phyloP scores from a whole-genome alignment of 1,284 basidiomycete genomes.

The Omphalotus olearius region DNA sequence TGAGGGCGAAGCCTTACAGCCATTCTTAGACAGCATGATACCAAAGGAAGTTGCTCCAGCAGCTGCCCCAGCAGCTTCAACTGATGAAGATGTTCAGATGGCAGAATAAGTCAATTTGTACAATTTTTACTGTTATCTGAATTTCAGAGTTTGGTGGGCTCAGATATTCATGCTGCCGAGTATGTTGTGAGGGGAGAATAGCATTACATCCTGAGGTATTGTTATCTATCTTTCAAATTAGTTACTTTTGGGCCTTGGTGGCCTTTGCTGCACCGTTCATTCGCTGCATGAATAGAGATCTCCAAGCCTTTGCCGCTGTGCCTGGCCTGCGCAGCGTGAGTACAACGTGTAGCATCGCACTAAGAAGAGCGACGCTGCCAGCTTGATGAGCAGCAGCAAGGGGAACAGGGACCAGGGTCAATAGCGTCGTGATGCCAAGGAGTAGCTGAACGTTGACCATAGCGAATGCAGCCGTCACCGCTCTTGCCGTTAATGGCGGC shows the following conservation, averaged over 20 bases:
- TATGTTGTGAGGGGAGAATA: no score
- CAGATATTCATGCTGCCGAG: no score
- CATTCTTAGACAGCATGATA: constrained; percentile 70
- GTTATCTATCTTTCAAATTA: neutral
- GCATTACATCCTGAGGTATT: neutral
- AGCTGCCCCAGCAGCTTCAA: constrained; percentile 31
- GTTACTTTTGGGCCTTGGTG: neutral
- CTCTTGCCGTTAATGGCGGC: constrained; percentile 62
- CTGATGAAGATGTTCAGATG: constrained; percentile 81
- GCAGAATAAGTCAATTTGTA: constrained; percentile 41
- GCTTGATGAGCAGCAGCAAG: constrained; percentile 95
- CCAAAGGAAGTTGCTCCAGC: constrained; percentile 50
- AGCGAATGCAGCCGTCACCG: constrained; percentile 68
- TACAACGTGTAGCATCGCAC: constrained; percentile 78
- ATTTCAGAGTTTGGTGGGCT: no score
- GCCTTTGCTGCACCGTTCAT: constrained; percentile 5
- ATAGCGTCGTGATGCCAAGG: constrained; percentile 87
- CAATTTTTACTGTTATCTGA: constrained; percentile 23
- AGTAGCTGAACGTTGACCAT: constrained; percentile 86
- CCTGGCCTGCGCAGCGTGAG: constrained; percentile 73
- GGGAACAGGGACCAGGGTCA: constrained; percentile 92
- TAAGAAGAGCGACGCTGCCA: constrained; percentile 86
- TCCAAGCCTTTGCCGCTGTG: constrained; percentile 62
- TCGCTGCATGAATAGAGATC: constrained; percentile 24
- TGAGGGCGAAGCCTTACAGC: constrained; percentile 70